Conservation (phyloP, 352 stramenopile species). For the Phytopythium ostracodes region DNA sequence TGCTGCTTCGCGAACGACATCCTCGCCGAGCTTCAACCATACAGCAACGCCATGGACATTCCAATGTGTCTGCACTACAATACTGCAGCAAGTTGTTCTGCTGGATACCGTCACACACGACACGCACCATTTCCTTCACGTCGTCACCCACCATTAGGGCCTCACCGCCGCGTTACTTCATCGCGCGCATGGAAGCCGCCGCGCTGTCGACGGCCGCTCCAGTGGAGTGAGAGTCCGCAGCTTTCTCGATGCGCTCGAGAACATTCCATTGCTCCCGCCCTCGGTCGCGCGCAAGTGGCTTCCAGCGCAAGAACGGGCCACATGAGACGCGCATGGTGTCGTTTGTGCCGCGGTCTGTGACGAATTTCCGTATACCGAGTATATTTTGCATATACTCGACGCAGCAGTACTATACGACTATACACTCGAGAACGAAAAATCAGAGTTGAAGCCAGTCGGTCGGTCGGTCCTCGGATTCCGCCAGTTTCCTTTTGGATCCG, state of each 20-base stretch:
- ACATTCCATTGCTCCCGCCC: neutral
- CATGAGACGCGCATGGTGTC: neutral
- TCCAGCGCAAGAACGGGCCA: neutral
- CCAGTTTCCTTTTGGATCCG: neutral
- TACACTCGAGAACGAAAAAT: neutral
- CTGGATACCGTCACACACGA: neutral
- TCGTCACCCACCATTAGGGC: neutral
- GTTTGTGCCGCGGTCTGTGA: neutral
- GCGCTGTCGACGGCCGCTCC: too few relatives aligned
- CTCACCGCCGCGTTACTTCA: neutral
- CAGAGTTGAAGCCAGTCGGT: constrained; percentile 3
- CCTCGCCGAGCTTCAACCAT: too few relatives aligned
- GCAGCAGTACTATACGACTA: neutral
- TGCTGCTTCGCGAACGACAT: too few relatives aligned
- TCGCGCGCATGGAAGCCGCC: neutral
- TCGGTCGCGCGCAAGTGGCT: neutral
- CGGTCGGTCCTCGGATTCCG: neutral
- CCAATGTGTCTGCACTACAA: too few relatives aligned
- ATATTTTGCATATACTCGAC: neutral
- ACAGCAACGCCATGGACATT: too few relatives aligned
- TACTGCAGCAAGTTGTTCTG: too few relatives aligned
- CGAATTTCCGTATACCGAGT: neutral
- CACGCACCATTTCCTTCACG: neutral
- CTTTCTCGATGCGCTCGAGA: constrained; percentile 1
- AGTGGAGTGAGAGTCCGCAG: neutral